Conservation (phyloP, 108 stramenopile species). For the Fragilaria crotonensis region DNA sequence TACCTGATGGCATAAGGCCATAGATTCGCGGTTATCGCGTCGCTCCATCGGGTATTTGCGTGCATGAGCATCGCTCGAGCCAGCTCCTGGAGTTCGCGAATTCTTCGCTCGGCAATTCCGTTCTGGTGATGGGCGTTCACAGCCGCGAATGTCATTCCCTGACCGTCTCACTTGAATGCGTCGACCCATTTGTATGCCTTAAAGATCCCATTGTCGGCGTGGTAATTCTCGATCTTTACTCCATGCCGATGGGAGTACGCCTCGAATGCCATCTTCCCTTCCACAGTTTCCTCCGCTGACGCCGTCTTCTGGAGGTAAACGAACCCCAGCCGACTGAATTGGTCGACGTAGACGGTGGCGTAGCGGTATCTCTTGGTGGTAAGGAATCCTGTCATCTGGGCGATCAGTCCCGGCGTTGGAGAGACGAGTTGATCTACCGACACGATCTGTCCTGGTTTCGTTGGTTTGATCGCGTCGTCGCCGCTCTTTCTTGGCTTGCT, state of each 20-base stretch:
- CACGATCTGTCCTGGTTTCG: too few relatives aligned
- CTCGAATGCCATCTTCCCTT: slow-evolving; percentile 38
- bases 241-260: too few relatives aligned
- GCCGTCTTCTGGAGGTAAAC: slow-evolving; percentile 21
- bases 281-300: slow-evolving; percentile 19
- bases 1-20: slow-evolving; percentile 41
- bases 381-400: slow-evolving; percentile 19
- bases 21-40: slow-evolving; percentile 21
- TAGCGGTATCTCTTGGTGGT: slow-evolving; percentile 21
- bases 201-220: slow-evolving; percentile 50
- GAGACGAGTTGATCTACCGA: slow-evolving; percentile 13
- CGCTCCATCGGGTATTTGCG: slow-evolving; percentile 28
- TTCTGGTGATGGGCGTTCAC: slow-evolving; percentile 46
- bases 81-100: slow-evolving; percentile 21
- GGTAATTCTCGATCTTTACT: too few relatives aligned
- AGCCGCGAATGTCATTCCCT: slow-evolving; percentile 32
- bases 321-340: slow-evolving; percentile 13
- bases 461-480: too few relatives aligned
- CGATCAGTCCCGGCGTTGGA: neutral
- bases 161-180: slow-evolving; percentile 3
- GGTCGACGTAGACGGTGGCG: too few relatives aligned
- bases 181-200: slow-evolving; percentile 19
- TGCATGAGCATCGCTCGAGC: slow-evolving; percentile 45
- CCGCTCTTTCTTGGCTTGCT: too few relatives aligned
- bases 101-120: slow-evolving; percentile 37